phyloP scores from a whole-genome alignment of 306 rosid species.

The Castanopsis chinensis region DNA sequence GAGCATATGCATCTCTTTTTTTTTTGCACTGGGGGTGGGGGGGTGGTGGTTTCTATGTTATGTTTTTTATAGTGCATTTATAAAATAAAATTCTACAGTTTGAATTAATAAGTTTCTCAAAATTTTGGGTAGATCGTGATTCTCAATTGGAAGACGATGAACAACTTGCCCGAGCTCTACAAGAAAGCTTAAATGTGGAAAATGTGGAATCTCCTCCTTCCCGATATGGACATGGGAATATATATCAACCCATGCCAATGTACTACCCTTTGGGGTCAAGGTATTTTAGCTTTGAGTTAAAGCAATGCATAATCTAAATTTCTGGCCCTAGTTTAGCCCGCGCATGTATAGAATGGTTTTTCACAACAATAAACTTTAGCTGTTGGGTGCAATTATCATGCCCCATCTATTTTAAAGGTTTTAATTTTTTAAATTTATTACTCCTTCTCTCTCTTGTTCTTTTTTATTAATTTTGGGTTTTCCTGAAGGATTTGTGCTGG shows the following conservation, averaged over 20 bases:
- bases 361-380: neutral
- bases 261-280: slow-evolving; percentile 65
- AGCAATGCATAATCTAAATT: slow-evolving; percentile 5
- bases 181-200: slow-evolving; percentile 74
- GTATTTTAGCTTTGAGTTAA: slow-evolving; percentile 37
- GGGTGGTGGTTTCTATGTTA: too few species aligned
- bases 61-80: too few species aligned
- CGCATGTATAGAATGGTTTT: neutral
- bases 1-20: neutral
- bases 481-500: slow-evolving; percentile 73
- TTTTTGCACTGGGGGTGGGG: too few species aligned
- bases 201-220: slow-evolving; percentile 49
- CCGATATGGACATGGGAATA: slow-evolving; percentile 52
- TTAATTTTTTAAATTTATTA: neutral
- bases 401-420: neutral
- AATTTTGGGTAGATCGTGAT: slow-evolving; percentile 33
- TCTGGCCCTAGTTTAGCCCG: neutral
- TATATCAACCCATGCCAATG: slow-evolving; percentile 53
- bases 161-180: slow-evolving; percentile 83
- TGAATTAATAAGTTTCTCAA: neutral
- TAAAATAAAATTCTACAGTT: neutral
- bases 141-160: slow-evolving; percentile 82
- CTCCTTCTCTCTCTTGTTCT: neutral
- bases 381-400: neutral
- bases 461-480: neutral